phyloP scores from a whole-genome alignment of 148 eudicot genomes.

The Vaccinium macrocarpon region DNA sequence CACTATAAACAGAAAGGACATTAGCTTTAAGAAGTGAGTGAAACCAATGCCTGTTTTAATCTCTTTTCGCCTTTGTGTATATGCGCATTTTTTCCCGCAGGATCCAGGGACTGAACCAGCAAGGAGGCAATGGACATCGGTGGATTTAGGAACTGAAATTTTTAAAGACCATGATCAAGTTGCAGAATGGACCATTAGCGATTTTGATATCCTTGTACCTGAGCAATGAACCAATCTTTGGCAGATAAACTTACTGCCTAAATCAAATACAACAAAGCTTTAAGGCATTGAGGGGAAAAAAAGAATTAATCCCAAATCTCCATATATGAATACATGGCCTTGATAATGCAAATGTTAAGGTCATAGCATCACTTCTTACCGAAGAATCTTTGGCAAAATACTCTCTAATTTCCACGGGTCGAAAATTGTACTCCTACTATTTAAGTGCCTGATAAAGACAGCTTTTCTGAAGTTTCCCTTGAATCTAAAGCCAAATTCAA shows the following conservation, averaged over 20 bases:
- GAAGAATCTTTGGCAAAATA: no score
- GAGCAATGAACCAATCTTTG: background rate
- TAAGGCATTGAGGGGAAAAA: background rate
- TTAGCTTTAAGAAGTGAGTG: background rate
- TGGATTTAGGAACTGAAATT: slow-evolving; percentile 60
- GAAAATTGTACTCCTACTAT: background rate
- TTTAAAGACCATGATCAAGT: slow-evolving; percentile 45
- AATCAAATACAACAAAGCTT: background rate
- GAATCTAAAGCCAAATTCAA: no score
- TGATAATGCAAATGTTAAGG: background rate
- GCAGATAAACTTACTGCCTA: background rate
- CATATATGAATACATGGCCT: background rate
- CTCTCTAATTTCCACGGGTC: background rate
- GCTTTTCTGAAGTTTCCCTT: no score
- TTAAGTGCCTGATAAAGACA: no score
- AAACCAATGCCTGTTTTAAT: background rate
- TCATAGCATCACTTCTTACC: background rate
- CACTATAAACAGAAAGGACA: background rate
- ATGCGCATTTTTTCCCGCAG: slow-evolving; percentile 21
- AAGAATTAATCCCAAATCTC: background rate
- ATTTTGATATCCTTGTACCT: slow-evolving; percentile 53
- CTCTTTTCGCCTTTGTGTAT: background rate
- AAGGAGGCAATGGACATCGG: slow-evolving; percentile 48
- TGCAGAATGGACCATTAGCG: slow-evolving; percentile 60
- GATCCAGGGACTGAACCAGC: slow-evolving; percentile 57